Percentiles rank a stretch among this genome's conserved stretches.
phyloP scores from a whole-genome alignment of 2,329 filamentous ascomycete species.

The Macrophomina phaseolina region DNA sequence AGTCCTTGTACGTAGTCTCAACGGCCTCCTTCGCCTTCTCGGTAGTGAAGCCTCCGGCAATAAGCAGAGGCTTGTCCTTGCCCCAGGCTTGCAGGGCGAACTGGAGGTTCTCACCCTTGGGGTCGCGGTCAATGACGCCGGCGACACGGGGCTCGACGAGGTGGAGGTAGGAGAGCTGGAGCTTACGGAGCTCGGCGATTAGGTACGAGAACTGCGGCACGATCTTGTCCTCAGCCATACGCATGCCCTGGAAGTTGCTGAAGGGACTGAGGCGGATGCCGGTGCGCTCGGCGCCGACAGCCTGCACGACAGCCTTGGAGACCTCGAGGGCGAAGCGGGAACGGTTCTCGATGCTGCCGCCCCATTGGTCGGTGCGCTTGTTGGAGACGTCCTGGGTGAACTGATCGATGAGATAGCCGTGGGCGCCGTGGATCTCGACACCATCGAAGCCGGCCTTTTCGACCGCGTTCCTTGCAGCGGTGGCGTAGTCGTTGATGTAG shows the following conservation, averaged over 20 bases:
- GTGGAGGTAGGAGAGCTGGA: constrained; percentile 66
- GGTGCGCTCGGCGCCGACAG: constrained; percentile 57
- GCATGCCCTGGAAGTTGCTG: constrained; percentile 67
- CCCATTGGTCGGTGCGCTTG: constrained; percentile 57
- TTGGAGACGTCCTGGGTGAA: constrained; percentile 68
- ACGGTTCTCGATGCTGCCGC: constrained; percentile 58
- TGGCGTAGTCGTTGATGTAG: constrained; percentile 46
- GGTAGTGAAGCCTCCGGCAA: constrained; percentile 51
- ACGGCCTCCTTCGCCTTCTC: constrained; percentile 46
- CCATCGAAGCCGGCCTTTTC: constrained; percentile 63
- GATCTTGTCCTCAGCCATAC: constrained; percentile 62
- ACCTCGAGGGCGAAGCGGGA: constrained; percentile 61
- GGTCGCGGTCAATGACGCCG: constrained; percentile 46
- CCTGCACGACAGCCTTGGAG: constrained; percentile 53
- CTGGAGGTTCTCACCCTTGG: constrained; percentile 33
- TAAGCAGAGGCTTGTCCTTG: constrained; percentile 39
- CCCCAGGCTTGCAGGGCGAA: constrained; percentile 36
- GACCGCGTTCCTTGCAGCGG: constrained; percentile 53
- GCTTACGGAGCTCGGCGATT: constrained; percentile 54
- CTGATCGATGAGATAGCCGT: constrained; percentile 71
- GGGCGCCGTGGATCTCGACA: constrained; percentile 63
- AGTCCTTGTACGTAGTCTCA: constrained; percentile 49
- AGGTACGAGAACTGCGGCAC: constrained; percentile 66
- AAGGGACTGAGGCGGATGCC: constrained; percentile 67
- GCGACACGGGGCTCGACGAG: constrained; percentile 61